Percentiles rank a stretch among this genome's conserved stretches.
These are phyloP conservation scores for Fonsecaea multimorphosa DNA, from an alignment of 2,329 filamentous ascomycete genomes.

Conservation along the genomic window DNA sequence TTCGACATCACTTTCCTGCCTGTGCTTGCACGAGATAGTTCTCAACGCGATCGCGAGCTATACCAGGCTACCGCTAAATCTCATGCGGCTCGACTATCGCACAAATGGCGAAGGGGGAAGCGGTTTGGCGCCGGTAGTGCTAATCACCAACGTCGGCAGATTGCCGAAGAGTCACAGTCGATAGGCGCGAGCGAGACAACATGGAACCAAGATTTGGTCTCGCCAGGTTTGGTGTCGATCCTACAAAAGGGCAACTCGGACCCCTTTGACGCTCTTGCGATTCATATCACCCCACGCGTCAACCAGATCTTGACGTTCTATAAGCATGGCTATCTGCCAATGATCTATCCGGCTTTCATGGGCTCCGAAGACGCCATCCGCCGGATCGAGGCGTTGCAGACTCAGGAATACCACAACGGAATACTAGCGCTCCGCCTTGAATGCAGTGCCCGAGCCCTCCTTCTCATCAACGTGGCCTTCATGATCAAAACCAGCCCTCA, in stretches of 20 bases:
- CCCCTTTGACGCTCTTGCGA: background rate
- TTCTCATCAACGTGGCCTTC: conserved; percentile 3
- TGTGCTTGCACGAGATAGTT: conserved; percentile 4
- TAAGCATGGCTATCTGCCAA: conserved; percentile 8
- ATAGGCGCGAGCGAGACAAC: background rate
- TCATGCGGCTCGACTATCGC: conserved; percentile 10
- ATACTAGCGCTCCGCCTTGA: conserved; percentile 4
- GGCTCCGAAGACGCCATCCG: conserved; percentile 10
- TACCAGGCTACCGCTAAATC: conserved; percentile 4
- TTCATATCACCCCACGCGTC: conserved; percentile 10
- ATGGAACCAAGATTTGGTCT: background rate
- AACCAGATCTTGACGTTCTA: conserved; percentile 16
- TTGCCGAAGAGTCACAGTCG: background rate
- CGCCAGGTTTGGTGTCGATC: background rate
- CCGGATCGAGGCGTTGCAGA: background rate
- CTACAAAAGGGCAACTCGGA: conserved; percentile 17
- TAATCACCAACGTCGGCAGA: background rate
- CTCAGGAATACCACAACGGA: conserved; percentile 5
- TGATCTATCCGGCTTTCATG: conserved; percentile 6
- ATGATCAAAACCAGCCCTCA: conserved; percentile 4
- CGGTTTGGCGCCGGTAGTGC: background rate
- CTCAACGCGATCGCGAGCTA: conserved; percentile 9
- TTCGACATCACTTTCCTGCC: conserved; percentile 5
- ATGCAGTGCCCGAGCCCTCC: conserved; percentile 6
- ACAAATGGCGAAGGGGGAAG: conserved; percentile 8